phyloP scores from a whole-genome alignment of 495 filamentous ascomycete species.

The Penicillium paradoxum region DNA sequence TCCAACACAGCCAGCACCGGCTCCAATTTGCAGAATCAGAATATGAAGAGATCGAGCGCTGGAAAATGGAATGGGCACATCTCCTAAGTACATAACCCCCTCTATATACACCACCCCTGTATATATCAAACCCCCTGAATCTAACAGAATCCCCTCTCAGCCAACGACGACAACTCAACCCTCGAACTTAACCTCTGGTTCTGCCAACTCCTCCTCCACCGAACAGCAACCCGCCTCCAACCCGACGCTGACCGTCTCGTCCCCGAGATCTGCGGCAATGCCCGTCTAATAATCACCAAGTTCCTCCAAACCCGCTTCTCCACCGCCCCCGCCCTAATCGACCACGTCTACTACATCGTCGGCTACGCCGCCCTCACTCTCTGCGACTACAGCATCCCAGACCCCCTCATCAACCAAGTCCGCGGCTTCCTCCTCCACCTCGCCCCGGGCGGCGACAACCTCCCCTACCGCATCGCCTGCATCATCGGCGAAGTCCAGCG shows the following conservation, averaged over 20 bases:
- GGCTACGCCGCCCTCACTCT: slow-evolving; percentile 39
- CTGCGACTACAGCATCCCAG: slow-evolving; percentile 35
- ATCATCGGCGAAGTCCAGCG: slow-evolving; percentile 28
- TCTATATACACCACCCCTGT: not conserved
- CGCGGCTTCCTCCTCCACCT: slow-evolving; percentile 37
- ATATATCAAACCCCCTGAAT: not conserved
- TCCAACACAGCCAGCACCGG: slow-evolving; percentile 27
- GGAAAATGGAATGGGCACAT: slow-evolving; percentile 40
- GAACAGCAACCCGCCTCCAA: slow-evolving; percentile 29
- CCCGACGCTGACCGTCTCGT: slow-evolving; percentile 26
- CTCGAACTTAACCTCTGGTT: slow-evolving; percentile 38
- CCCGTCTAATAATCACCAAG: slow-evolving; percentile 32
- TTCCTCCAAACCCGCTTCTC: slow-evolving; percentile 34
- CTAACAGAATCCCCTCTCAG: slow-evolving; percentile 14
- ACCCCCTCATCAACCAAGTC: slow-evolving; percentile 35
- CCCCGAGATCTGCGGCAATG: slow-evolving; percentile 29
- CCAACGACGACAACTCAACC: slow-evolving; percentile 29
- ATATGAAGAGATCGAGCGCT: slow-evolving; percentile 37
- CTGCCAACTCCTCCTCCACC: slow-evolving; percentile 36
- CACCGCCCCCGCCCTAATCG: slow-evolving; percentile 29
- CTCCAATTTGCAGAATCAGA: slow-evolving; percentile 29
- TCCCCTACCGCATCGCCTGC: slow-evolving; percentile 32
- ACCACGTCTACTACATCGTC: slow-evolving; percentile 37
- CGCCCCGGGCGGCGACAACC: slow-evolving; percentile 34
- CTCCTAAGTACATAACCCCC: slow-evolving; percentile 26